Evolutionary conservation across 2,329 filamentous ascomycete species (phyloP).

Genomic region (Didymella segeticola): DNA sequence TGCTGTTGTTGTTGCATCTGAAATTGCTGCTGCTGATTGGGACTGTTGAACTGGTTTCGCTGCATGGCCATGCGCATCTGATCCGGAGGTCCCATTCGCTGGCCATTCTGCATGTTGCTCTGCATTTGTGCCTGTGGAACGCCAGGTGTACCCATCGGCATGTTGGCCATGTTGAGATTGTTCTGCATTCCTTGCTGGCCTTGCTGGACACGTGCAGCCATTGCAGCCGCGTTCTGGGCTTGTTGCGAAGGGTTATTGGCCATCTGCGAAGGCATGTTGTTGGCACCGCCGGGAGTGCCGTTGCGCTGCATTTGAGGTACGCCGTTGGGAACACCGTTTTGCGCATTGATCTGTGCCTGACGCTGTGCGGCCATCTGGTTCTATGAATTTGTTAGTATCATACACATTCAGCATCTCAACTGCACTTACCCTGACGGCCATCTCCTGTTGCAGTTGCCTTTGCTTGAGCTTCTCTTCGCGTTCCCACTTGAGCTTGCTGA

Average conservation of each 20-base stretch:
- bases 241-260: constrained; percentile 38
- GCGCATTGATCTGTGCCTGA: constrained; percentile 48
- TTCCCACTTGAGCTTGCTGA: constrained; percentile 87
- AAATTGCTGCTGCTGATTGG: constrained; percentile 45
- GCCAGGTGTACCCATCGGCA: constrained; percentile 62
- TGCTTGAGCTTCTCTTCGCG: constrained; percentile 71
- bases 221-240: constrained; percentile 39
- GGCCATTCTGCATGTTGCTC: constrained; percentile 61
- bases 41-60: constrained; percentile 39
- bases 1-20: constrained; percentile 43
- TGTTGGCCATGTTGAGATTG: constrained; percentile 59
- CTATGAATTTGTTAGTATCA: constrained; percentile 32
- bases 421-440: constrained; percentile 53
- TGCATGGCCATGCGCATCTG: constrained; percentile 51
- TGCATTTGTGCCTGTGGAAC: constrained; percentile 76
- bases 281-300: constrained; percentile 46
- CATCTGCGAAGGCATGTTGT: constrained; percentile 40
- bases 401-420: neutral
- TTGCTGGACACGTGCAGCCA: constrained; percentile 45
- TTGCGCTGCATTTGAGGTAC: constrained; percentile 52
- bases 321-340: constrained; percentile 47
- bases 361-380: constrained; percentile 46
- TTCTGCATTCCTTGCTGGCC: constrained; percentile 55
- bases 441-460: constrained; percentile 65
- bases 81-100: constrained; percentile 60